Percentiles rank a stretch among this genome's conserved stretches.
Evolutionary conservation across 1,284 basidiomycete genomes (phyloP).

Genomic region (Hortiboletus rubellus): DNA sequence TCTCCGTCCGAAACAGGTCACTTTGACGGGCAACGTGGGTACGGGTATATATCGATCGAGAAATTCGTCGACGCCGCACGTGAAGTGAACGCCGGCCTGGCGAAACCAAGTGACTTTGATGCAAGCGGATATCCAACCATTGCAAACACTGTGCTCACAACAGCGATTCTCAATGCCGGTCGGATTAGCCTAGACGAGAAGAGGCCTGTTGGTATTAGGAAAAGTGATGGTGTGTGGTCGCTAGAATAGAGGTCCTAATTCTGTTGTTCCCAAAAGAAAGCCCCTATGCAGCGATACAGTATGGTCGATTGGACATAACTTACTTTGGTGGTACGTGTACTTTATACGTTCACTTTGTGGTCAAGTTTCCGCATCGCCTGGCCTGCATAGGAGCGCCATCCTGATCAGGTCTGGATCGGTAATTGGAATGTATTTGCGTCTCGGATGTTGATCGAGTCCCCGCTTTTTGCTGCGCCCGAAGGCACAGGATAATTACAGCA

Average conservation of each 20-base stretch:
- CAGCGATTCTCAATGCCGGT: slow-evolving; percentile 90
- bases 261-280: slow-evolving; percentile 2
- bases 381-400: not conserved
- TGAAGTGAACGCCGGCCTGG: slow-evolving; percentile 70
- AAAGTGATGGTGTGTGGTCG: slow-evolving; percentile 63
- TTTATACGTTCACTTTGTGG: not conserved
- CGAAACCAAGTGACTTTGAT: slow-evolving; percentile 74
- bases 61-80: slow-evolving; percentile 85
- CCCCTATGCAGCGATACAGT: not conserved
- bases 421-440: not conserved
- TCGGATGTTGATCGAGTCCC: not conserved
- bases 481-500: not conserved
- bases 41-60: slow-evolving; percentile 89
- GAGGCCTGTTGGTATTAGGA: slow-evolving; percentile 75
- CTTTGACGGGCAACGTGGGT: slow-evolving; percentile 91
- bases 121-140: slow-evolving; percentile 83
- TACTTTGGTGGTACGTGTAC: no score
- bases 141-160: slow-evolving; percentile 84
- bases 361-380: not conserved
- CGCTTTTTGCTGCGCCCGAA: not conserved
- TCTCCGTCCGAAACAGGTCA: slow-evolving; percentile 87
- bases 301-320: not conserved
- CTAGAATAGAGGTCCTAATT: slow-evolving; percentile 52
- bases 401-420: not conserved
- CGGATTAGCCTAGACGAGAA: slow-evolving; percentile 88